Base-by-base conservation (phyloP, 345 rosid species). In the Citrus medica region DNA sequence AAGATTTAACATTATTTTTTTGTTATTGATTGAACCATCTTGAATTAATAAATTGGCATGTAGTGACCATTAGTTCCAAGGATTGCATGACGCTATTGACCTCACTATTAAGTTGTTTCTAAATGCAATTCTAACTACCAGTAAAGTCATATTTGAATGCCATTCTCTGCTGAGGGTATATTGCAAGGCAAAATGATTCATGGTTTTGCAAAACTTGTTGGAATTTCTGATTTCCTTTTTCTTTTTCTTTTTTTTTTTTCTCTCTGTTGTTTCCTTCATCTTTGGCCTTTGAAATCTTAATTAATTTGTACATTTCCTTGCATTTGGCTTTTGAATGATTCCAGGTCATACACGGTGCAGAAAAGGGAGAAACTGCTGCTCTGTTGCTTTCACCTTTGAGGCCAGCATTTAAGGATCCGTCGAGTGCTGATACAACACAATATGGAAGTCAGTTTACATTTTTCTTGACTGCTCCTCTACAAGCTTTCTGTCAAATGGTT, bases 321-420 rank as follows among this genome's bases (percentile, higher is more conserved):
- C 64, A 16, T 67, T 55, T 69, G 33, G 68, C 70, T 30, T 62
- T 53, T 79, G 65, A 51, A 67, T 76, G 72, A 33, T 72, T 86
- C 37, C 92, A 97, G 99, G 89, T 92, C 75, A 76, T 94, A 74
- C 93, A 85, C 69, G 98, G 98, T 30, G 93, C 91, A 78, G 98
- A 97, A 85, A 90, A 92, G 86, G 98, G 95, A 76, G 99, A 97
- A 89, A 80, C 89, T 53, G 91, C 91, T 81, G 99, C 94, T 71
- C 79, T 97, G 67, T 85, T 94, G 82, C 97, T 97, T 82, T 97
- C 99, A 32, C 98, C 98, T 68, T 82, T 86, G 79, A 90, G 85
- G 84, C 89, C 92, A 40, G 84, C 85, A 33, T 90, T 86, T 69
- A 88, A 84, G 82, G 86, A 83, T 58, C 82, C 59, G 58, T 82